A percentile compares a stretch with the other conserved stretches of the same genome.
Evolutionary conservation across 371 early-diverging fungal species (phyloP).

Genomic region (Syncephalastrum contaminatum): DNA sequence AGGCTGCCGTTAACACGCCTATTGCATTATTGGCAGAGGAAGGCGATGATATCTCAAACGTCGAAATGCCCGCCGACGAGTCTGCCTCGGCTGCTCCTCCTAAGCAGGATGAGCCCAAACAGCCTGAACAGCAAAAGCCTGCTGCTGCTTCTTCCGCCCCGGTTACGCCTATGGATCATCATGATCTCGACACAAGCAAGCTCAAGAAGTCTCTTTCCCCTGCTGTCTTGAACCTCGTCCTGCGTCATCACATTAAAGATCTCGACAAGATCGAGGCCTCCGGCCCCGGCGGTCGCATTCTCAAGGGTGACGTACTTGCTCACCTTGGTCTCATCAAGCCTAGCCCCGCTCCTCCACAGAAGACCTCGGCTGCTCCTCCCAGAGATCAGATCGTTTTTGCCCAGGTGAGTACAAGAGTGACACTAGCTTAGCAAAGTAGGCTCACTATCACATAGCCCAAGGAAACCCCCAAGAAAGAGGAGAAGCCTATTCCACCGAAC

Average conservation of each 20-base stretch:
- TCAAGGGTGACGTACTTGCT: constrained; percentile 87
- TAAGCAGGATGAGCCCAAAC: constrained; percentile 7
- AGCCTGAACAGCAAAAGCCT: constrained; percentile 6
- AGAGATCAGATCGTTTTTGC: constrained; percentile 48
- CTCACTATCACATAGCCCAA: constrained; percentile 20
- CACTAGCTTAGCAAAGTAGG: neutral
- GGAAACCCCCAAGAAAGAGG: constrained; percentile 17
- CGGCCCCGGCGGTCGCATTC: constrained; percentile 88
- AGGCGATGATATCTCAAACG: constrained; percentile 80
- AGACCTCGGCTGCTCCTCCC: constrained; percentile 41
- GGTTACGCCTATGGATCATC: constrained; percentile 37
- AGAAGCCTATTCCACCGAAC: constrained; percentile 27
- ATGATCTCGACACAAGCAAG: constrained; percentile 43
- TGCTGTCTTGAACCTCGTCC: constrained; percentile 63
- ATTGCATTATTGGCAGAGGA: constrained; percentile 90
- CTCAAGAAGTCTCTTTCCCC: constrained; percentile 65
- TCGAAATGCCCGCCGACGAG: constrained; percentile 61
- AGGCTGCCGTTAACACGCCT: constrained; percentile 66
- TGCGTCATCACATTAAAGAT: constrained; percentile 65
- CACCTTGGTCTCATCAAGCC: constrained; percentile 64
- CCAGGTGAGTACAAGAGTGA: constrained; percentile 24
- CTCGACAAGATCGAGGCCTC: constrained; percentile 58
- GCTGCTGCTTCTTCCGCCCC: constrained; percentile 32
- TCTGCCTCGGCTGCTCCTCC: constrained; percentile 7
- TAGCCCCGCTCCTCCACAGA: constrained; percentile 51